Evolutionary conservation across 768 basidiomycete species (phyloP).

Genomic region (Mrakia frigida): DNA sequence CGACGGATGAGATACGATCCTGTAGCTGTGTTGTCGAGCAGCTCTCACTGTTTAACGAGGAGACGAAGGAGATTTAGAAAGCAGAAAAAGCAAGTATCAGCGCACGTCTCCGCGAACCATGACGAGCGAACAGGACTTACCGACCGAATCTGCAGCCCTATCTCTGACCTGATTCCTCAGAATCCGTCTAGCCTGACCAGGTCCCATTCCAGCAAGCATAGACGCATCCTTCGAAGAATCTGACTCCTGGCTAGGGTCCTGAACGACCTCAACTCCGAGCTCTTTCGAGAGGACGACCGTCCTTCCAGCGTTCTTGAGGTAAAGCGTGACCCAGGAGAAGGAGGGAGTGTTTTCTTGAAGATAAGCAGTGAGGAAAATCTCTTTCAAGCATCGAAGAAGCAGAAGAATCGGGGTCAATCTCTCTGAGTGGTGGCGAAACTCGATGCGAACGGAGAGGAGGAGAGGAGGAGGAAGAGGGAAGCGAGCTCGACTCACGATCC

Average conservation of each 20-base stretch:
- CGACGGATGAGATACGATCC: background rate
- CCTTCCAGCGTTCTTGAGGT: background rate
- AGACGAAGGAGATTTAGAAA: background rate
- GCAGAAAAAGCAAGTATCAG: background rate
- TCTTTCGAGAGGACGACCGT: background rate
- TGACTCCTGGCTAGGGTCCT: background rate
- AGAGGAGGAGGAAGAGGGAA: background rate
- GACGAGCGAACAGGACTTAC: background rate
- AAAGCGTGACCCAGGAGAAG: constrained; percentile 12
- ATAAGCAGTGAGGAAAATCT: background rate
- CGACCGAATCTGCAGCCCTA: background rate
- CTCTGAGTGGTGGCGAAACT: background rate
- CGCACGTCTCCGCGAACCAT: background rate
- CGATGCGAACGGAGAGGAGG: too few species aligned
- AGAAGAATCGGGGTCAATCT: background rate
- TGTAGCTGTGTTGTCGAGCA: background rate
- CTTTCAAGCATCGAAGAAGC: background rate
- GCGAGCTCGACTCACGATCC: background rate
- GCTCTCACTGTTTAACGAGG: background rate
- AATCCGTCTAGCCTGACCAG: background rate
- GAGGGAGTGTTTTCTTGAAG: background rate
- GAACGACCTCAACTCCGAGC: background rate
- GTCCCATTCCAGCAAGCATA: background rate
- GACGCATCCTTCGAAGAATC: background rate
- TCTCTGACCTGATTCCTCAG: background rate